Base-by-base conservation (phyloP, 2,329 filamentous ascomycete species). In the Fusarium dlaminii region DNA sequence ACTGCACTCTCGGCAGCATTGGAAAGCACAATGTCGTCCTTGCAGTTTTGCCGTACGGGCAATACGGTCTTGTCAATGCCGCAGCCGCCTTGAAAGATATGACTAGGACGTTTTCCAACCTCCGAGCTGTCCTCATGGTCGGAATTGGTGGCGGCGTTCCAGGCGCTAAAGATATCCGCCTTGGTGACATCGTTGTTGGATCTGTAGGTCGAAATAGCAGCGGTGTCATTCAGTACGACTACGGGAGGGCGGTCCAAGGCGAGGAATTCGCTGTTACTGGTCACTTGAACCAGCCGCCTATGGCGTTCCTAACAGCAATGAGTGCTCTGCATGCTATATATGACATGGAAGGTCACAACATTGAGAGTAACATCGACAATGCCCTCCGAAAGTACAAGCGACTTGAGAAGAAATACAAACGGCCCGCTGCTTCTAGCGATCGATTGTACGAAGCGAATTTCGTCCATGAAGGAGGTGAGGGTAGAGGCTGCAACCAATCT, bases 401-500 rank as follows among this genome's bases (percentile, higher is more conserved):
- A 15, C 45, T 48, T 0, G 5, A 3, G 0, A n/a, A 12, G 10
- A 18, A 12, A 11, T 48, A 49, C 14, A n/a, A 13, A 0, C 0
- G 20, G 0, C 46, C 46, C 0, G 27, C 0, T 0, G 14, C 8
- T 0, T 18, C 8, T 0, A 32, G 3, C 1, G 46, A 49, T 0
- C 0, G 29, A 2, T 7, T 49, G 0, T 49, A 49, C 5, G 0
- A n/a, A 6, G 10, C 22, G 5, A 1, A 11, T 2, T 7, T 0
- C 10, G 0, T 13, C 1, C 46, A 49, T 18, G 0, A 7, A 0
- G 29, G 8, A 18, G 1, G 3, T 22, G 2, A 49, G 4, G 22
- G 29, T 1, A 0, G 7, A 3, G 0, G 0, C 0, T 49, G 46
- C 0, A 7, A 5, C 11, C 0, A 2, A 1, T 9, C 3, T 0